A percentile compares a stretch with the other conserved stretches of the same genome.
Conservation (phyloP, 257 asterid species). For the Solanum chilense region DNA sequence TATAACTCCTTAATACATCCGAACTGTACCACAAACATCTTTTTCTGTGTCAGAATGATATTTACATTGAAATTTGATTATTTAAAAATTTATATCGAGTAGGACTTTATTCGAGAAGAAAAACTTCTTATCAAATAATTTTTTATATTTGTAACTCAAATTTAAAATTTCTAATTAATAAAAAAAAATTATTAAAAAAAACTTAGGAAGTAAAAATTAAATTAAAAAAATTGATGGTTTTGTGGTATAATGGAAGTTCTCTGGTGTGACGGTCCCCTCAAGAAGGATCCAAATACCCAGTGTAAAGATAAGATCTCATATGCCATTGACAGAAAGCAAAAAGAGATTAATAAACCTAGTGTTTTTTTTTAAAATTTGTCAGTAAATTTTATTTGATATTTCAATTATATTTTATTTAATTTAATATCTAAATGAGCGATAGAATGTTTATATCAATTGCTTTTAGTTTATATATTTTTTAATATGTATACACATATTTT, state of each 20-base stretch:
- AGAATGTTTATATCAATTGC: neutral
- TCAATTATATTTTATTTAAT: neutral
- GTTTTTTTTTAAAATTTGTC: rapidly evolving
- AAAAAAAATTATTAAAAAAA: too few species aligned
- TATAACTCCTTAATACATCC: neutral
- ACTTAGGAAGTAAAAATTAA: too few species aligned
- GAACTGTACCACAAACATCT: neutral
- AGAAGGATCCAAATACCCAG: neutral
- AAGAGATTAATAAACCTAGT: rapidly evolving
- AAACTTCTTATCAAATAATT: too few species aligned
- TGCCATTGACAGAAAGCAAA: neutral
- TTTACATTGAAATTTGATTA: too few species aligned
- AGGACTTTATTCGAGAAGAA: too few species aligned
- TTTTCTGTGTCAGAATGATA: too few species aligned
- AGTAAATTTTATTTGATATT: neutral
- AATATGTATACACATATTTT: too few species aligned
- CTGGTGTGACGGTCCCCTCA: neutral
- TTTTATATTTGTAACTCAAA: too few species aligned
- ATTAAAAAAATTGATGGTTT: too few species aligned
- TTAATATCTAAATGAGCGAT: neutral
- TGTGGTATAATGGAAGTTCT: neutral
- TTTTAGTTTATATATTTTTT: too few species aligned
- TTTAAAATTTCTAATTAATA: too few species aligned
- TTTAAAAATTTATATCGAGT: too few species aligned
- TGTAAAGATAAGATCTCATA: neutral